Base-by-base conservation (phyloP, 192 early-diverging fungal species). In the Mortierella antarctica region DNA sequence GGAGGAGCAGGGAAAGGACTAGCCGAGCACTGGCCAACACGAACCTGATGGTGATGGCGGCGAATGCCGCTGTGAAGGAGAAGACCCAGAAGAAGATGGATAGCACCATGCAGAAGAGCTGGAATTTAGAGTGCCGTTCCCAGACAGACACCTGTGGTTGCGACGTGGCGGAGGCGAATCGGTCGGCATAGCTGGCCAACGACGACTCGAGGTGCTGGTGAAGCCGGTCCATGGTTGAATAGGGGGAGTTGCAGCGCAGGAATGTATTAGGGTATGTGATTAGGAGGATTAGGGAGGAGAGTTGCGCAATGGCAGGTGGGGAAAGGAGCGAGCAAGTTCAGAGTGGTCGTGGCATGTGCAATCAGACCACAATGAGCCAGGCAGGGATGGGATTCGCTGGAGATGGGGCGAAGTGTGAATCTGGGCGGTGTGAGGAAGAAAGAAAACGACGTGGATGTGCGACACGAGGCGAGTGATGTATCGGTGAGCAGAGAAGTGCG, bases 91-190 rank as follows among this genome's bases (percentile, higher is more conserved):
- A 58, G 23, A 67, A 67, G 60, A 85, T 73, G 47, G 79, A 82
- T n/a, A 85, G 41, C 55, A 85, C 61, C 79, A 85, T 78, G 60
- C 80, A 70, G 45, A 74, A 70, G 13, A 82, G 63, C 70, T 85
- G 73, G 20, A 65, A 54, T 20, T 70, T 85, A 20, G 79, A 82
- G 17, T 70, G 66, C 57, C 70, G 54, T 48, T 79, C 63, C 83
- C 83, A 82, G 51, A 84, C 70, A 1, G 83, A 84, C 41, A 11
- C 62, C 8, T 41, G 14, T 8, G 68, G 68, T 40, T 21, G 31
- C 11, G 73, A 54, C 48, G 41, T 13, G 11, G 53, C 18, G 2
- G 62, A 11, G 18, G 51, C 14, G 2, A 61, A 42, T n/a, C 42
- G 9, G 49, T 13, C 61, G 9, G 59, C 60, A 50, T 21, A 17